These are phyloP conservation scores for Scutellaria barbata DNA, from an alignment of 257 asterid species.

Conservation along the genomic window DNA sequence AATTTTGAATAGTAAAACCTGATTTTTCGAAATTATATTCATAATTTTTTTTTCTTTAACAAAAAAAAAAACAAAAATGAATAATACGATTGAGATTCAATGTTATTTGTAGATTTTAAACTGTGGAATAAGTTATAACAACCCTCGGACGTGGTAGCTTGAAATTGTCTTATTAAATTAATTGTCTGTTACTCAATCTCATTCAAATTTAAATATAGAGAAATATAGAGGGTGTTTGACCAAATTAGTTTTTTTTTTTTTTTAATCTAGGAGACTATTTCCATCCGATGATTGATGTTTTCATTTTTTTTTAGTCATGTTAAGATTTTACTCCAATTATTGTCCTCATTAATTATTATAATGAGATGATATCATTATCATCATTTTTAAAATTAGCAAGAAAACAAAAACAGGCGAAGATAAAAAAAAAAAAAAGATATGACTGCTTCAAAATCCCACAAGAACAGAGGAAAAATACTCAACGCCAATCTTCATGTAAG, in stretches of 20 bases:
- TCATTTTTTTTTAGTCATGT: neutral
- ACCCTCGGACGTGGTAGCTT: too few species aligned
- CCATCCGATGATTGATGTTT: neutral
- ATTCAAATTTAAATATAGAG: too few species aligned
- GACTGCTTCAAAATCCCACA: slow-evolving; percentile 5
- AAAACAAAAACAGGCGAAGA: neutral
- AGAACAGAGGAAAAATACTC: neutral
- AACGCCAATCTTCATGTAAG: slow-evolving; percentile 1
- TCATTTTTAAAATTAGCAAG: neutral
- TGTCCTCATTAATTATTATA: neutral
- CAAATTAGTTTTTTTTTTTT: neutral
- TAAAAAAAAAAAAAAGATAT: neutral
- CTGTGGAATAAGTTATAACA: too few species aligned
- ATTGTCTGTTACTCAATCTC: too few species aligned
- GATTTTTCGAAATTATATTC: too few species aligned
- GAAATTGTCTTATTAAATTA: too few species aligned
- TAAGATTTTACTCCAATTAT: neutral
- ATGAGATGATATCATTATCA: neutral
- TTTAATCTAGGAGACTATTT: neutral
- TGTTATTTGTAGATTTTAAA: too few species aligned
- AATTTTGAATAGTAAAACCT: too few species aligned
- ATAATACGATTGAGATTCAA: too few species aligned
- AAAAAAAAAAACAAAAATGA: too few species aligned
- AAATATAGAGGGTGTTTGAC: too few species aligned
- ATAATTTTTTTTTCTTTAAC: too few species aligned